Evolutionary conservation across 2,329 filamentous ascomycete genomes (phyloP).

Genomic region (Fusarium hainanense): DNA sequence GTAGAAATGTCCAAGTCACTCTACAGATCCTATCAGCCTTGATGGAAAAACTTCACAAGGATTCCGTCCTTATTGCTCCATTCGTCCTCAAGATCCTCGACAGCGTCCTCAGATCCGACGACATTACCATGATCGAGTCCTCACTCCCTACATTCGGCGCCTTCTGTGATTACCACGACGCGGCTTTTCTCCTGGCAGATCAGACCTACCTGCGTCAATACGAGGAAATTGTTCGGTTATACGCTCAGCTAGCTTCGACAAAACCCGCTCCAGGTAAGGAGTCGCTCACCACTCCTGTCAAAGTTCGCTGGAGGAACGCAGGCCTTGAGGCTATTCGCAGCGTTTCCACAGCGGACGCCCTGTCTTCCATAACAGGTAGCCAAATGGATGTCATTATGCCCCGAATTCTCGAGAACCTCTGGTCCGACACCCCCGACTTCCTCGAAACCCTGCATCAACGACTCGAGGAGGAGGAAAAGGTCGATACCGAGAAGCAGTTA

Average conservation of each 20-base stretch:
- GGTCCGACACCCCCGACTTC: conserved; percentile 77
- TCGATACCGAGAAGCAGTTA: conserved; percentile 70
- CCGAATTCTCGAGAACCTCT: conserved; percentile 87
- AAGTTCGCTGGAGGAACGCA: conserved; percentile 80
- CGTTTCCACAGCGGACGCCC: conserved; percentile 80
- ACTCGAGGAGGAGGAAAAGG: conserved; percentile 74
- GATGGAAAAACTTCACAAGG: conserved; percentile 91
- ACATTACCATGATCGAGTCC: conserved; percentile 93
- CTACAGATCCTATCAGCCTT: conserved; percentile 91
- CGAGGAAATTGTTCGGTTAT: conserved; percentile 81
- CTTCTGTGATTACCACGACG: conserved; percentile 90
- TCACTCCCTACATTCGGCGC: conserved; percentile 87
- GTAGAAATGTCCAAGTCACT: conserved; percentile 91
- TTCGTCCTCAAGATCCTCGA: conserved; percentile 87
- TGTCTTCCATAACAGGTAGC: conserved; percentile 78
- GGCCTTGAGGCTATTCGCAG: conserved; percentile 84
- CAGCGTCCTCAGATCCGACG: conserved; percentile 83
- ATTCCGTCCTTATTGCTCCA: conserved; percentile 87
- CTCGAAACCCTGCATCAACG: conserved; percentile 75
- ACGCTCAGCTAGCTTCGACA: conserved; percentile 82
- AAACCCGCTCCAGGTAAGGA: conserved; percentile 63
- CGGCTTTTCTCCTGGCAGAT: conserved; percentile 85
- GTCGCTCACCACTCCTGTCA: conserved; percentile 75
- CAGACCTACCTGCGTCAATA: conserved; percentile 85
- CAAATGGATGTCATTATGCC: conserved; percentile 85